These are phyloP conservation scores for Arthrobotrys pseudoclavata DNA, from an alignment of 2,329 filamentous ascomycete genomes.

Conservation along the genomic window DNA sequence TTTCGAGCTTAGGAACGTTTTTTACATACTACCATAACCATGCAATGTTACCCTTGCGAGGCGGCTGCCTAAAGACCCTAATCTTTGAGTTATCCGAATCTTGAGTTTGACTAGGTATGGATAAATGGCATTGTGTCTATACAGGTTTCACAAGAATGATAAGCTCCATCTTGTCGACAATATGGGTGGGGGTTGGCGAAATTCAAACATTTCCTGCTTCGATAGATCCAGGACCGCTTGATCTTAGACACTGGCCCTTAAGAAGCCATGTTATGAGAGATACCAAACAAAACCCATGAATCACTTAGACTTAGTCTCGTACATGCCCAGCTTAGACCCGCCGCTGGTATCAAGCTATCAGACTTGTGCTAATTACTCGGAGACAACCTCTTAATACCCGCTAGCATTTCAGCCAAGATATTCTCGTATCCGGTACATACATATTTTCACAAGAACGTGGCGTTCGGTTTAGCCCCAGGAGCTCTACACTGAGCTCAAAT, in stretches of 20 bases:
- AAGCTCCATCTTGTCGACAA: slow-evolving; percentile 5
- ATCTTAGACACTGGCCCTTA: slow-evolving; percentile 17
- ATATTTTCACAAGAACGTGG: not conserved
- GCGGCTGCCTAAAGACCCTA: slow-evolving; percentile 41
- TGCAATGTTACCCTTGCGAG: slow-evolving; percentile 50
- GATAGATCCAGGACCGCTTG: slow-evolving; percentile 17
- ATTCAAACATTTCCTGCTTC: not conserved
- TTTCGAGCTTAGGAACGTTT: slow-evolving; percentile 16
- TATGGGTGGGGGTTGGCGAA: not conserved
- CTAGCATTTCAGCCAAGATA: not conserved
- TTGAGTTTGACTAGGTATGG: slow-evolving; percentile 20
- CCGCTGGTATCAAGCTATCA: not conserved
- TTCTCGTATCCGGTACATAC: slow-evolving; percentile 1
- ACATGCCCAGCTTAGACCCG: not conserved
- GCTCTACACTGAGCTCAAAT: slow-evolving; percentile 1
- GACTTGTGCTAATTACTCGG: not conserved
- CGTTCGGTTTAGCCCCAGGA: not conserved
- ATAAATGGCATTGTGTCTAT: slow-evolving; percentile 13
- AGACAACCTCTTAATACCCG: not conserved
- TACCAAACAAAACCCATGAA: not conserved
- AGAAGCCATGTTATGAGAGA: slow-evolving; percentile 7
- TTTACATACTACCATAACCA: slow-evolving; percentile 36
- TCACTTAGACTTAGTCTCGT: not conserved
- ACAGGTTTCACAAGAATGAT: slow-evolving; percentile 6
- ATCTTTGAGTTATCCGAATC: slow-evolving; percentile 6